Percentiles rank a stretch among this genome's conserved stretches.
These are phyloP conservation scores for Ganoderma boninense DNA, from an alignment of 1,284 basidiomycete genomes.

Conservation along the genomic window DNA sequence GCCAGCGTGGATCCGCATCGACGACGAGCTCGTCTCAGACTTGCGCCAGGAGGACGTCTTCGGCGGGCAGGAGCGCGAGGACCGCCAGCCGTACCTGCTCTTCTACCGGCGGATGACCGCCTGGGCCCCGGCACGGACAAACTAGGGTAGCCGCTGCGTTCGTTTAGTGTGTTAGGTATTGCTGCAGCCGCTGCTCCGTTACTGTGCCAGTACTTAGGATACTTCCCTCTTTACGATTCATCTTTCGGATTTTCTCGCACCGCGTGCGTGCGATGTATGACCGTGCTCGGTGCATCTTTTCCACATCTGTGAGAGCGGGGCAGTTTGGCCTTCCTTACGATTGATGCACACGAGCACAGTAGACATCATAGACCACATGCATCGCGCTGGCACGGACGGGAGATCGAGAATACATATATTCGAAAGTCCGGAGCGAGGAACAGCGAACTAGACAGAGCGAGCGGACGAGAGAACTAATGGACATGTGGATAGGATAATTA, in stretches of 20 bases:
- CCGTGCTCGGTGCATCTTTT: not conserved
- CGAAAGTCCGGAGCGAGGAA: slow-evolving; percentile 22
- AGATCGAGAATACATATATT: slow-evolving; percentile 29
- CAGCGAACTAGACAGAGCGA: slow-evolving; percentile 14
- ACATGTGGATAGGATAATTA: slow-evolving; percentile 35
- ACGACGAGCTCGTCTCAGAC: slow-evolving; percentile 90
- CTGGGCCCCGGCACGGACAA: slow-evolving; percentile 38
- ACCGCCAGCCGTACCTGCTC: slow-evolving; percentile 87
- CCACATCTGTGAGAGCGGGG: not conserved
- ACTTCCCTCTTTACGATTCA: slow-evolving; percentile 26
- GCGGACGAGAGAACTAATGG: slow-evolving; percentile 19
- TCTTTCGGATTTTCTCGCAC: slow-evolving; percentile 17
- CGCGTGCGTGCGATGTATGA: not conserved
- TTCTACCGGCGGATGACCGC: slow-evolving; percentile 72
- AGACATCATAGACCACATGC: slow-evolving; percentile 11
- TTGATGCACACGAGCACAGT: not conserved
- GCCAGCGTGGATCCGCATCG: slow-evolving; percentile 91
- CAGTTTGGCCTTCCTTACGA: not conserved
- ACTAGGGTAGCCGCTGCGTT: slow-evolving; percentile 22
- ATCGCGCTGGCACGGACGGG: not conserved
- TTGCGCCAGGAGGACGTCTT: slow-evolving; percentile 84
- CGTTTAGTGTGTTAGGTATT: slow-evolving; percentile 22
- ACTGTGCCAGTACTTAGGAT: slow-evolving; percentile 35
- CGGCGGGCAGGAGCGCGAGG: slow-evolving; percentile 64
- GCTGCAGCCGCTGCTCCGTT: slow-evolving; percentile 29